phyloP scores from a whole-genome alignment of 768 basidiomycete species.

The Termitomyces sp. region DNA sequence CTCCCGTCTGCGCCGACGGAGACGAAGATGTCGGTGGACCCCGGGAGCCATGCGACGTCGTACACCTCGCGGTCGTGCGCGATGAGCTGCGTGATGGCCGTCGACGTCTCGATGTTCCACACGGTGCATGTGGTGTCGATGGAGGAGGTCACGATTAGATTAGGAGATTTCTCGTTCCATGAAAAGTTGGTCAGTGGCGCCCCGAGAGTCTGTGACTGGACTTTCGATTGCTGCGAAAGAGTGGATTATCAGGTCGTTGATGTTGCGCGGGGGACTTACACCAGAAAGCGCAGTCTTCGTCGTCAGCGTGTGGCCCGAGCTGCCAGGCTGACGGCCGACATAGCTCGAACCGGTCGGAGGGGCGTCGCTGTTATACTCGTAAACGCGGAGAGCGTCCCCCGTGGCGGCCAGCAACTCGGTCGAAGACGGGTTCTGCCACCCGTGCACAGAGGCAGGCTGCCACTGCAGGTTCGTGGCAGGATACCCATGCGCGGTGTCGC shows the following conservation, averaged over 20 bases:
- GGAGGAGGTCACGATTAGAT: constrained; percentile 91
- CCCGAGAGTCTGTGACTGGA: constrained; percentile 73
- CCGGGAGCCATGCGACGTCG: constrained; percentile 98
- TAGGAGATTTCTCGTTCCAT: constrained; percentile 92
- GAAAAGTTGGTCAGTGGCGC: constrained; percentile 96
- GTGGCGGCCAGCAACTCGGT: constrained; percentile 91
- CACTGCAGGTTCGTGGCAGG: constrained; percentile 92
- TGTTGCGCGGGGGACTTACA: too few species aligned
- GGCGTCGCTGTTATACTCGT: constrained; percentile 77
- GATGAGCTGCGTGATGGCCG: constrained; percentile 94
- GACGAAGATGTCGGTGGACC: constrained; percentile 94
- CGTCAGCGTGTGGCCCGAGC: constrained; percentile 57
- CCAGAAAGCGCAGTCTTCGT: constrained; percentile 78
- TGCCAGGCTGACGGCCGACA: constrained; percentile 58
- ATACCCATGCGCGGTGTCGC: constrained; percentile 82
- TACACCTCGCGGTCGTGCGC: constrained; percentile 96
- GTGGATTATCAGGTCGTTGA: too few species aligned
- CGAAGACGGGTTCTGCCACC: constrained; percentile 62
- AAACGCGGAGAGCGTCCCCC: constrained; percentile 88
- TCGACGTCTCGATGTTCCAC: constrained; percentile 94
- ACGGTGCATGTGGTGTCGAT: constrained; percentile 99
- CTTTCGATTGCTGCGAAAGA: constrained; percentile 71
- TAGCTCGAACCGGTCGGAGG: constrained; percentile 52
- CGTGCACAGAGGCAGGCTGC: constrained; percentile 71
- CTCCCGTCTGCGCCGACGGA: constrained; percentile 98